Evolutionary conservation across 140 eudicot species (phyloP), one percentile per base, ranked within the genome.

Genomic region (Ambrosia hybrid): DNA sequence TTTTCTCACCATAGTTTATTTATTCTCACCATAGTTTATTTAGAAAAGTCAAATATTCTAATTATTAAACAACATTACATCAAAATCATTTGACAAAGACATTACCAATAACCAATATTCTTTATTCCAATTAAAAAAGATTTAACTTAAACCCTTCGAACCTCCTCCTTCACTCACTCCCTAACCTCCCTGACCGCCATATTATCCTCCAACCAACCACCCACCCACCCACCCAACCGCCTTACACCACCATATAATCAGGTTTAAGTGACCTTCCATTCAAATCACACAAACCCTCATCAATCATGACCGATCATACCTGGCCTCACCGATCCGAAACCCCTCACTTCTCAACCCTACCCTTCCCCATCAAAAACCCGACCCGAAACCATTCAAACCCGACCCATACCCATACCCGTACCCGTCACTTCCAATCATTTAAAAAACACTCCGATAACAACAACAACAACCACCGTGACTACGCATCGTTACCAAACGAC

Each of bases 401-500:
- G n/a, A 49, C n/a, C n/a, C n/a, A n/a, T n/a, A n/a, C n/a, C n/a
- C n/a, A n/a, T n/a, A n/a, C n/a, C 57, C 45, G 67, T 6, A 4
- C 5, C 70, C 66, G 38, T 52, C 59, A 53, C 55, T 53, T 61
- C 84, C 64, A 80, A 33, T 61, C 70, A 3, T 41, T 78, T 30
- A 30, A 30, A 30, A 0, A 0, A 11, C 63, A 7, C 38, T 84
- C 2, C 34, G 82, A 5, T 51, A 79, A 8, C 64, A 73, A n/a
- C n/a, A n/a, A n/a, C n/a, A n/a, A 74, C 9, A 15, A 70, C 11
- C 21, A 11, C 55, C 89, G 82, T 9, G 89, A 86, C 72, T 93
- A 85, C 63, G 68, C 97, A 8, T 43, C 82, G 45, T 77, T 93
- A 0, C 99, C 99, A 1, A 69, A 84, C 73, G 99, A 93, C 56